Evolutionary conservation across 2,329 filamentous ascomycete species (phyloP).

Genomic region (Apiospora phragmitis): DNA sequence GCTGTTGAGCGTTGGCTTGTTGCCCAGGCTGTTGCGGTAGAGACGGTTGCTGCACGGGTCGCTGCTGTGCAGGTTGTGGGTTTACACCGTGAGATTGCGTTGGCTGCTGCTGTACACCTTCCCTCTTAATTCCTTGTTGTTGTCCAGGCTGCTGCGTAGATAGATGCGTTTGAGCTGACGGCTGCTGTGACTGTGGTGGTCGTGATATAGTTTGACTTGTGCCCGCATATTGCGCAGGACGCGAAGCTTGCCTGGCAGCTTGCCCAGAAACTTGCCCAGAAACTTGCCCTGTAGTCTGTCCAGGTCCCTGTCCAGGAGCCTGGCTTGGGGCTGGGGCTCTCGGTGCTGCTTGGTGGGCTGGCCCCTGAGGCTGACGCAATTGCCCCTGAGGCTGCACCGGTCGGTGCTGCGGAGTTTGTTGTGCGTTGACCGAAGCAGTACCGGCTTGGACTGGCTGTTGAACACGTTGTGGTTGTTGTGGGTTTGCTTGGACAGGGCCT

Average conservation of each 20-base stretch:
- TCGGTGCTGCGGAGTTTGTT: slow-evolving; percentile 20
- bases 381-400: slow-evolving; percentile 4
- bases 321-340: background rate
- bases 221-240: background rate
- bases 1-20: background rate
- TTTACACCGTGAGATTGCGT: background rate
- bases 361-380: background rate
- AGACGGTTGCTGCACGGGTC: background rate
- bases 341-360: background rate
- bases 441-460: background rate
- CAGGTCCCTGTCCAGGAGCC: background rate
- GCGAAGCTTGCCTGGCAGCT: background rate
- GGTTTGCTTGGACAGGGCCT: slow-evolving; percentile 15
- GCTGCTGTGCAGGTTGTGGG: background rate
- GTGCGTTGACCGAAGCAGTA: background rate
- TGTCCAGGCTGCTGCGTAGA: background rate
- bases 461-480: slow-evolving; percentile 16
- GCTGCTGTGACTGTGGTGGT: background rate
- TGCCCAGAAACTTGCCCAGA: background rate
- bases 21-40: background rate
- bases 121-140: background rate
- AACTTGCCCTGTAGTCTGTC: background rate
- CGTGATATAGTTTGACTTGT: background rate
- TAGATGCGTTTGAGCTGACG: background rate
- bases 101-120: background rate